Evolutionary conservation across 192 early-diverging fungal genomes (phyloP).

Genomic region (Pilobolus umbonatus): DNA sequence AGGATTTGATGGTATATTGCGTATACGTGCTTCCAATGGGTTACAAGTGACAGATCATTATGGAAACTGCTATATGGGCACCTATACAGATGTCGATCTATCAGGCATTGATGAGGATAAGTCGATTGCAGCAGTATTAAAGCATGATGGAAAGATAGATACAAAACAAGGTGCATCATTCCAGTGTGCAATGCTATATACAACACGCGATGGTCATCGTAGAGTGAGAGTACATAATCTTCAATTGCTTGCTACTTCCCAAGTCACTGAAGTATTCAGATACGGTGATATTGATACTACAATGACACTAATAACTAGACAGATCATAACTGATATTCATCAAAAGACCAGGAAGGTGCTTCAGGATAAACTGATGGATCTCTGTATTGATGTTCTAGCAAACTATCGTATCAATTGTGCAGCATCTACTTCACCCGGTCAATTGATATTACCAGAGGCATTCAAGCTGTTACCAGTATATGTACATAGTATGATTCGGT

Average conservation of each 20-base stretch:
- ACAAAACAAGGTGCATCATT: slow-evolving; percentile 81
- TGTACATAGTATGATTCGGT: slow-evolving; percentile 78
- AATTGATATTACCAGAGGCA: slow-evolving; percentile 94
- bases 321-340: slow-evolving; percentile 33
- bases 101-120: slow-evolving; percentile 87
- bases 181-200: slow-evolving; percentile 96
- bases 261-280: slow-evolving; percentile 85
- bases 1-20: slow-evolving; percentile 85
- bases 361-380: slow-evolving; percentile 80
- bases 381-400: slow-evolving; percentile 84
- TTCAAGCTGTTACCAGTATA: slow-evolving; percentile 94
- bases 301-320: slow-evolving; percentile 79
- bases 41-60: slow-evolving; percentile 85
- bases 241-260: slow-evolving; percentile 68
- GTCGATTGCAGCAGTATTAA: slow-evolving; percentile 80
- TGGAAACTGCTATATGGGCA: slow-evolving; percentile 95
- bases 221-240: slow-evolving; percentile 92
- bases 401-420: slow-evolving; percentile 93
- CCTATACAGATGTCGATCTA: slow-evolving; percentile 88
- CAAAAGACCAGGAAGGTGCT: slow-evolving; percentile 48
- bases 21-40: slow-evolving; percentile 87
- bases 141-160: slow-evolving; percentile 91
- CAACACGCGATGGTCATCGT: slow-evolving; percentile 80
- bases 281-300: slow-evolving; percentile 91
- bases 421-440: slow-evolving; percentile 85